A percentile compares a stretch with the other conserved stretches of the same genome.
Conservation (phyloP, 2,329 filamentous ascomycete species). For the Talaromyces sp. region DNA sequence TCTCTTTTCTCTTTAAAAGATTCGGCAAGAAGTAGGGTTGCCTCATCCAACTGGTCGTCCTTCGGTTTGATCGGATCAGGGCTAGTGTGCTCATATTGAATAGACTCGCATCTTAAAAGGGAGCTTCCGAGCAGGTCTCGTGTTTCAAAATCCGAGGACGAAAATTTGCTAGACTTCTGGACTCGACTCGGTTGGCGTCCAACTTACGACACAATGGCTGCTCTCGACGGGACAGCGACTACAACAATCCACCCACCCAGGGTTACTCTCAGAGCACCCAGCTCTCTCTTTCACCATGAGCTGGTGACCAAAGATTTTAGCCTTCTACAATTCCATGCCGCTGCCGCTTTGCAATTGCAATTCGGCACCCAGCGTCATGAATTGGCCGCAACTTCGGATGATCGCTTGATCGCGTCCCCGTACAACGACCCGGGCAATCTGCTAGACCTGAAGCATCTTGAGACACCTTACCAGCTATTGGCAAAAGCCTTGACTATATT, state of each 20-base stretch:
- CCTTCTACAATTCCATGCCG: slow-evolving; percentile 33
- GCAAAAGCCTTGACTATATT: slow-evolving; percentile 67
- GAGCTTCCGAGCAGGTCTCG: neutral
- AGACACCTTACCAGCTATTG: slow-evolving; percentile 63
- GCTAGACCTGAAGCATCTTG: slow-evolving; percentile 65
- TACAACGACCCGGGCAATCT: slow-evolving; percentile 69
- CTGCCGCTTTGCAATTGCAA: slow-evolving; percentile 32
- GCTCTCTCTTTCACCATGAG: slow-evolving; percentile 29
- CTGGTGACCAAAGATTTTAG: slow-evolving; percentile 34
- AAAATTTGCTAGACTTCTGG: neutral
- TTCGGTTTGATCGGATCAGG: too few species aligned
- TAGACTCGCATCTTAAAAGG: neutral
- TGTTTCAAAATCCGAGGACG: neutral
- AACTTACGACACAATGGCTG: neutral
- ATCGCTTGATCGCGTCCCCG: slow-evolving; percentile 64
- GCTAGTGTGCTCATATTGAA: too few species aligned
- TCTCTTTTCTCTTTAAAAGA: neutral
- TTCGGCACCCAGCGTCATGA: slow-evolving; percentile 20
- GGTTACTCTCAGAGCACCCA: slow-evolving; percentile 16
- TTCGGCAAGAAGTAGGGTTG: neutral
- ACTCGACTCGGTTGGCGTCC: neutral
- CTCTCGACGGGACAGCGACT: slow-evolving; percentile 3
- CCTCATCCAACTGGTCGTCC: neutral
- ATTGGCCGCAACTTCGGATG: slow-evolving; percentile 21
- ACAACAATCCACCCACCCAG: slow-evolving; percentile 8